phyloP scores from a whole-genome alignment of 2,329 filamentous ascomycete genomes.

The Scleromitrula shiraiana region DNA sequence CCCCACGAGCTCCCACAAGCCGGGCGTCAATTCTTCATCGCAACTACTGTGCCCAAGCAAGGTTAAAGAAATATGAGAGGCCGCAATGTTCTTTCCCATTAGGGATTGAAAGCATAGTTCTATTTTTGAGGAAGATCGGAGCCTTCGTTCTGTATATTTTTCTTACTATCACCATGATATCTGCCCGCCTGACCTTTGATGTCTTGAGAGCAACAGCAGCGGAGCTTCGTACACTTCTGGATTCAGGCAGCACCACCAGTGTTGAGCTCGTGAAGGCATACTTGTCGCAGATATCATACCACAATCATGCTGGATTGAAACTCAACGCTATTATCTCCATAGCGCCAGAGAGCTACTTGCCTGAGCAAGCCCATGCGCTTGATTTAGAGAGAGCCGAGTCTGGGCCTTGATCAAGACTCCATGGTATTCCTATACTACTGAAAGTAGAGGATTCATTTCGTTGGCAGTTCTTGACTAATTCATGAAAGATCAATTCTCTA shows the following conservation, averaged over 20 bases:
- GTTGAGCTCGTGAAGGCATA: background rate
- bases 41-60: too few relatives aligned
- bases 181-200: background rate
- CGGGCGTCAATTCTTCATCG: too few relatives aligned
- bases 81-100: too few relatives aligned
- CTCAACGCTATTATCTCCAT: slow-evolving; percentile 9
- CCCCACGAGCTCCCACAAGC: too few relatives aligned
- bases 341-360: background rate
- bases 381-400: slow-evolving; percentile 61
- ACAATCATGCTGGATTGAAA: slow-evolving; percentile 2
- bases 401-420: slow-evolving; percentile 59
- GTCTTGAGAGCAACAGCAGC: background rate
- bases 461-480: too few relatives aligned
- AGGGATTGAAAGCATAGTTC: too few relatives aligned
- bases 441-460: slow-evolving; percentile 46
- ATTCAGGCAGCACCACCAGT: background rate
- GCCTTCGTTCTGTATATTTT: too few relatives aligned
- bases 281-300: background rate
- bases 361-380: background rate
- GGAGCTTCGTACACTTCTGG: background rate
- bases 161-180: too few relatives aligned
- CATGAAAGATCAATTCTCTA: too few relatives aligned
- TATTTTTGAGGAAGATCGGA: too few relatives aligned
- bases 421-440: slow-evolving; percentile 66
- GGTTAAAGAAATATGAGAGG: too few relatives aligned